Conservation (phyloP, 495 filamentous ascomycete genomes). For the Xylaria castorea region DNA sequence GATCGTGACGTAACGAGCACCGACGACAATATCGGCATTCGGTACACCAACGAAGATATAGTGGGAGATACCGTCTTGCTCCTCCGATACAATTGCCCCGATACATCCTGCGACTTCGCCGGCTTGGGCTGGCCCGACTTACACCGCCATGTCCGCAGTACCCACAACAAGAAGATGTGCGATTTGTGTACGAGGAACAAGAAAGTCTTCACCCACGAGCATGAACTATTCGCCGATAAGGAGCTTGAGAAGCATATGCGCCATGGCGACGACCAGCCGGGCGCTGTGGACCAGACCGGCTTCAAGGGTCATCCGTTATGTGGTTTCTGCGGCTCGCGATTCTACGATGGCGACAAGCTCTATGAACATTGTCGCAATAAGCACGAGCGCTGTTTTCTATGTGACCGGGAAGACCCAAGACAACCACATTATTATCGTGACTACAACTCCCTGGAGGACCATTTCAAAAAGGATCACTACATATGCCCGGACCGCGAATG, state of each 20-base stretch:
- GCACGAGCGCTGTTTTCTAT: constrained; percentile 95
- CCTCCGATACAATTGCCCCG: constrained; percentile 95
- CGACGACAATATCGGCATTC: constrained; percentile 86
- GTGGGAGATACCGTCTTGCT: constrained; percentile 85
- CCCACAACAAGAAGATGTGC: constrained; percentile 90
- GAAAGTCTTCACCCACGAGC: constrained; percentile 98
- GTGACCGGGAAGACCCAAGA: constrained; percentile 74
- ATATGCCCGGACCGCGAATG: constrained; percentile 85
- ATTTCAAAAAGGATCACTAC: constrained; percentile 89
- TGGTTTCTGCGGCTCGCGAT: constrained; percentile 87
- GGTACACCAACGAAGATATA: constrained; percentile 85
- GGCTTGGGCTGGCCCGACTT: constrained; percentile 93
- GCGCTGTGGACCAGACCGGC: constrained; percentile 88
- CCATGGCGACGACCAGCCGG: constrained; percentile 89
- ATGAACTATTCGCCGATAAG: constrained; percentile 85
- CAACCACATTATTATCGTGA: constrained; percentile 87
- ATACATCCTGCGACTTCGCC: constrained; percentile 81
- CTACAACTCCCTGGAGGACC: constrained; percentile 80
- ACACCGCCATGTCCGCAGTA: constrained; percentile 83
- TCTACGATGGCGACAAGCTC: constrained; percentile 95
- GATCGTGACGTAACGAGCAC: constrained; percentile 71
- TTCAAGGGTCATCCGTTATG: constrained; percentile 97
- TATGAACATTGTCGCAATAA: constrained; percentile 90
- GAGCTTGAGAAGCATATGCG: constrained; percentile 87
- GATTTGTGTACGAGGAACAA: constrained; percentile 94